Conservation (phyloP, 352 stramenopile species). For the Vaucheria bursata region DNA sequence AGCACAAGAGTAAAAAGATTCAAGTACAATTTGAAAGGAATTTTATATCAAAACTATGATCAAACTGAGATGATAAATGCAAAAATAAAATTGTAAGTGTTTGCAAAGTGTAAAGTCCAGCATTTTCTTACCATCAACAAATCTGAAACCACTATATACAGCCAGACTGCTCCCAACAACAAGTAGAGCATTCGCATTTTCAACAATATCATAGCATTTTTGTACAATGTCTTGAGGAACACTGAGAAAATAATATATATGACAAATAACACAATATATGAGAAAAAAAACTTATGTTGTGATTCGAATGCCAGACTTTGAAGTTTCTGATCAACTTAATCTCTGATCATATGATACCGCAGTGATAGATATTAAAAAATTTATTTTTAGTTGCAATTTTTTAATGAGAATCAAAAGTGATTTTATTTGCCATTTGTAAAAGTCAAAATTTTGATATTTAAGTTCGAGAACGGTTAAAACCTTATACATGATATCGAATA, state of each 20-base stretch:
- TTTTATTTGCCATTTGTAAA: too few species aligned
- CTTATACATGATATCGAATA: too few species aligned
- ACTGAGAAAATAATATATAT: background rate
- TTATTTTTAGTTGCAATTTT: too few species aligned
- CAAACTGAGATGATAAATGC: background rate
- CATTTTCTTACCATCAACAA: slow-evolving; percentile 58
- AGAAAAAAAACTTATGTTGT: too few species aligned
- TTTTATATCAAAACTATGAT: background rate
- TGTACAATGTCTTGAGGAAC: background rate
- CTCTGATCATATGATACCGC: too few species aligned
- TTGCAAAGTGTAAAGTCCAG: background rate
- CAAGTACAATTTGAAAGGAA: background rate
- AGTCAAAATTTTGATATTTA: too few species aligned
- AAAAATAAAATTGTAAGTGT: background rate
- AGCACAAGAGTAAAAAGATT: background rate
- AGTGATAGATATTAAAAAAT: background rate
- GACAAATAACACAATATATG: background rate
- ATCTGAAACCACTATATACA: slow-evolving; percentile 84
- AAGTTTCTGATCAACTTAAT: too few species aligned
- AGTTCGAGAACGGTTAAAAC: too few species aligned
- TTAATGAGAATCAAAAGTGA: too few species aligned
- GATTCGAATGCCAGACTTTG: too few species aligned
- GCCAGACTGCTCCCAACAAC: slow-evolving; percentile 84
- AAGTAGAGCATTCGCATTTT: slow-evolving; percentile 71
- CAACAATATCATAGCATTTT: slow-evolving; percentile 57